A percentile compares a stretch with the other conserved stretches of the same genome.
These are phyloP conservation scores for Cicer cuneatum DNA, from an alignment of 306 rosid species.

Conservation along the genomic window DNA sequence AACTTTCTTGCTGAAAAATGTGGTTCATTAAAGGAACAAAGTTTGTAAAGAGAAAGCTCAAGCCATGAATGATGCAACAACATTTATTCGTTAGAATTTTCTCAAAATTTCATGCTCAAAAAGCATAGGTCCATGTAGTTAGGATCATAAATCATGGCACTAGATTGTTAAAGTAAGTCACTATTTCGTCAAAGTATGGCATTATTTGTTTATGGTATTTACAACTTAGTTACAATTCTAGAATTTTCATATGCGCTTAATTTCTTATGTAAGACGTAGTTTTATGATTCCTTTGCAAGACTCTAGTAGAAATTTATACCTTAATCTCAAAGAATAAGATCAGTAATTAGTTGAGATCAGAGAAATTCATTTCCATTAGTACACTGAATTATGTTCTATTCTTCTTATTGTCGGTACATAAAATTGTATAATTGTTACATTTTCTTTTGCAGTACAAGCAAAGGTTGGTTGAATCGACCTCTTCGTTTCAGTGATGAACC, in stretches of 20 bases:
- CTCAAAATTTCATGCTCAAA: neutral
- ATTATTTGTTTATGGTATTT: slow-evolving; percentile 27
- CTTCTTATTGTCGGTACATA: neutral
- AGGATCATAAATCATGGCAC: neutral
- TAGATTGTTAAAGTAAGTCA: neutral
- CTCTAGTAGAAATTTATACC: neutral
- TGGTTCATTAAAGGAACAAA: too few relatives aligned
- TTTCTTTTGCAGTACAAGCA: slow-evolving; percentile 56
- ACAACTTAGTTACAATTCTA: neutral
- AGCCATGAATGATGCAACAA: too few relatives aligned
- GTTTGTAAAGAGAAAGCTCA: too few relatives aligned
- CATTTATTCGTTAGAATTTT: slow-evolving; percentile 14
- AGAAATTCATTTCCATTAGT: neutral
- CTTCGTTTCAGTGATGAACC: slow-evolving; percentile 84
- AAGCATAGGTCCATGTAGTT: slow-evolving; percentile 1
- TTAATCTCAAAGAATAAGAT: slow-evolving; percentile 10
- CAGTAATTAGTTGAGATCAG: neutral
- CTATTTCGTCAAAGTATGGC: neutral
- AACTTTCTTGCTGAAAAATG: too few relatives aligned
- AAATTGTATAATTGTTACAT: slow-evolving; percentile 6
- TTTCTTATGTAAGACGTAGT: neutral
- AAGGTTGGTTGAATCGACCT: slow-evolving; percentile 94
- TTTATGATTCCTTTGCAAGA: slow-evolving; percentile 5
- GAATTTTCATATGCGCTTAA: slow-evolving; percentile 6
- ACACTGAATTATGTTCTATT: neutral